Percentiles rank a stretch among this genome's conserved stretches.
Evolutionary conservation across 257 asterid species (phyloP).

Genomic region (Linderniella brevidens): DNA sequence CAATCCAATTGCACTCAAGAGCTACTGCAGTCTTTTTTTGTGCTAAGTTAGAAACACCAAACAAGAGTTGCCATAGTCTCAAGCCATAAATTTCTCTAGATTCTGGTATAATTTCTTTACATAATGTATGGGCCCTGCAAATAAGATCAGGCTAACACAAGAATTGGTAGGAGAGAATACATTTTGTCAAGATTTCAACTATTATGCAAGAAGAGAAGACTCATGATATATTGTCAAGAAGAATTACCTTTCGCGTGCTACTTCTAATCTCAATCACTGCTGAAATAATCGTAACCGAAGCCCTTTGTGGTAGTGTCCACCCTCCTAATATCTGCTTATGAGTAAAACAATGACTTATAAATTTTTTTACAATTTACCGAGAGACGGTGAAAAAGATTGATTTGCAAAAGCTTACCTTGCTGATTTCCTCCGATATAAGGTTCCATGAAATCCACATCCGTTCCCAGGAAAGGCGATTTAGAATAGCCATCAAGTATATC

Average conservation of each 20-base stretch:
- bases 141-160: not conserved
- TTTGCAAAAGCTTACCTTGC: slow-evolving; percentile 23
- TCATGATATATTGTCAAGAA: not conserved
- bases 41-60: too few species aligned
- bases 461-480: slow-evolving; percentile 54
- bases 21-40: too few species aligned
- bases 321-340: slow-evolving; percentile 28
- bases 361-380: not conserved
- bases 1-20: too few species aligned
- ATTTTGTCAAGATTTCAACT: too few species aligned
- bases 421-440: slow-evolving; percentile 32
- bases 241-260: not conserved
- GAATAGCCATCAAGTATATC: slow-evolving; percentile 68
- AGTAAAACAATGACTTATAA: not conserved
- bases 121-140: slow-evolving; percentile 3
- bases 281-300: slow-evolving; percentile 35
- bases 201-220: too few species aligned
- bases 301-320: slow-evolving; percentile 44
- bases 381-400: not conserved
- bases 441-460: slow-evolving; percentile 41
- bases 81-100: slow-evolving; percentile 12
- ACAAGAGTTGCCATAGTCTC: slow-evolving; percentile 12
- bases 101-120: slow-evolving; percentile 10
- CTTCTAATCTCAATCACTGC: slow-evolving; percentile 22
- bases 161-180: too few species aligned